A percentile compares a stretch with the other conserved stretches of the same genome.
Evolutionary conservation across 805 yeast species (phyloP).

Genomic region (Yarrowia divulgata): DNA sequence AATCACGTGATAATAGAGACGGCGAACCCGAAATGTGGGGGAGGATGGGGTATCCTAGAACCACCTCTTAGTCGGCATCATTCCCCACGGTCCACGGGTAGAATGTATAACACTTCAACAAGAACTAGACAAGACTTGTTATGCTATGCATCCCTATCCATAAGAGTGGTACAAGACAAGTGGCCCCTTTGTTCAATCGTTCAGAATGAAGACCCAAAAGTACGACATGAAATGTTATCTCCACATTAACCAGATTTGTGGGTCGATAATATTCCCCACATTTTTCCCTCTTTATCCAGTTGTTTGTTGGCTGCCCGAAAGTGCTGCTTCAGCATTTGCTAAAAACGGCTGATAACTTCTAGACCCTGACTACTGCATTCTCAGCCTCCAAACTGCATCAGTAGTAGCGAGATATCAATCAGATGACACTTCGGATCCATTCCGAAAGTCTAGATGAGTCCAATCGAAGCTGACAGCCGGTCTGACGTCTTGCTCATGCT

Average conservation of each 20-base stretch:
- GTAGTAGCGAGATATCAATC: not conserved
- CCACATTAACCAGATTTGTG: not conserved
- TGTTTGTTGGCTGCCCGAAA: not conserved
- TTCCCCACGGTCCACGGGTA: not conserved
- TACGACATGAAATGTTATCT: constrained; percentile 2
- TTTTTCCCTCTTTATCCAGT: not conserved
- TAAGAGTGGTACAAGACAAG: not conserved
- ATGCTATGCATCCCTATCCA: constrained; percentile 21
- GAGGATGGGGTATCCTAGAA: not conserved
- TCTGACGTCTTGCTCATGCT: constrained; percentile 20
- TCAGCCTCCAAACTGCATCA: not conserved
- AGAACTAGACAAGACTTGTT: not conserved
- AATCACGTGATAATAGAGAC: not conserved
- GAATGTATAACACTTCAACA: not conserved
- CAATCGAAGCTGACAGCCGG: not conserved
- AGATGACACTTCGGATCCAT: constrained; percentile 19
- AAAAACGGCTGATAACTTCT: constrained; percentile 29
- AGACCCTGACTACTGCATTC: constrained; percentile 33
- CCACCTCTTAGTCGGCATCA: not conserved
- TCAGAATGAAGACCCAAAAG: not conserved
- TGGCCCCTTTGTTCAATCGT: not conserved
- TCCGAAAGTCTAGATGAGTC: constrained; percentile 13
- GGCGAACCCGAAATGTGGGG: not conserved
- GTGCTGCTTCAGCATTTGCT: constrained; percentile 1
- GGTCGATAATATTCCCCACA: constrained; percentile 27